Evolutionary conservation across 108 stramenopile species (phyloP).

Genomic region (Nannochloropsis gaditana): DNA sequence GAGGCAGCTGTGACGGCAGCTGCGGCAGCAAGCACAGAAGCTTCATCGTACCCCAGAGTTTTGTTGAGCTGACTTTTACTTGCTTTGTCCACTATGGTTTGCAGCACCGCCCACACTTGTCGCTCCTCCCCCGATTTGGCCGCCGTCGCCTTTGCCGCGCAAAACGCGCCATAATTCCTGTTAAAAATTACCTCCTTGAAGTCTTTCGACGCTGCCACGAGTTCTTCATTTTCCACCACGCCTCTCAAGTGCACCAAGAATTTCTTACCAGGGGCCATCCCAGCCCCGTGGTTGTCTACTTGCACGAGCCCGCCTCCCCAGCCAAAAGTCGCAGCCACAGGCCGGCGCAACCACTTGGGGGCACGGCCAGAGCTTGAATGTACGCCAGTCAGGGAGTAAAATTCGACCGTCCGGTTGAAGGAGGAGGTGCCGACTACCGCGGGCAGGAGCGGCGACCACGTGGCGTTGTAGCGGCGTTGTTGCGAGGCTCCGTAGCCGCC

Average conservation of each 20-base stretch:
- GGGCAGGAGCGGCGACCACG: conserved; percentile 81
- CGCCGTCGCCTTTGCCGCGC: conserved; percentile 57
- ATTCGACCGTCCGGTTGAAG: conserved; percentile 90
- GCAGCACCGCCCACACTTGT: conserved; percentile 62
- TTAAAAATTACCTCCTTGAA: conserved; percentile 66
- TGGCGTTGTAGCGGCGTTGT: conserved; percentile 33
- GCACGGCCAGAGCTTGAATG: conserved; percentile 67
- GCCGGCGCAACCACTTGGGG: conserved; percentile 87
- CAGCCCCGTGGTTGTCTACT: conserved; percentile 52
- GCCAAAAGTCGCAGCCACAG: conserved; percentile 72
- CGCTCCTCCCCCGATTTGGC: conserved; percentile 48
- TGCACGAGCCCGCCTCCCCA: conserved; percentile 81
- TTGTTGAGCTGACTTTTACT: not conserved
- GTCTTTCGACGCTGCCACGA: conserved; percentile 59
- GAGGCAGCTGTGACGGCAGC: not conserved
- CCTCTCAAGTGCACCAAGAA: not conserved
- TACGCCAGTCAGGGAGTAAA: conserved; percentile 68
- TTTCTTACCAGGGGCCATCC: not conserved
- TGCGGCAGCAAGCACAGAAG: not conserved
- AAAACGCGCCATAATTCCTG: conserved; percentile 63
- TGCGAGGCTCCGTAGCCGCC: conserved; percentile 50
- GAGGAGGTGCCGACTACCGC: conserved; percentile 81
- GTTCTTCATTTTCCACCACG: conserved; percentile 61
- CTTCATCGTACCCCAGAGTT: conserved; percentile 21
- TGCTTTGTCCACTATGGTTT: not conserved